Base-by-base conservation (phyloP, 106 monocot species). In the Dendrobium officinale region DNA sequence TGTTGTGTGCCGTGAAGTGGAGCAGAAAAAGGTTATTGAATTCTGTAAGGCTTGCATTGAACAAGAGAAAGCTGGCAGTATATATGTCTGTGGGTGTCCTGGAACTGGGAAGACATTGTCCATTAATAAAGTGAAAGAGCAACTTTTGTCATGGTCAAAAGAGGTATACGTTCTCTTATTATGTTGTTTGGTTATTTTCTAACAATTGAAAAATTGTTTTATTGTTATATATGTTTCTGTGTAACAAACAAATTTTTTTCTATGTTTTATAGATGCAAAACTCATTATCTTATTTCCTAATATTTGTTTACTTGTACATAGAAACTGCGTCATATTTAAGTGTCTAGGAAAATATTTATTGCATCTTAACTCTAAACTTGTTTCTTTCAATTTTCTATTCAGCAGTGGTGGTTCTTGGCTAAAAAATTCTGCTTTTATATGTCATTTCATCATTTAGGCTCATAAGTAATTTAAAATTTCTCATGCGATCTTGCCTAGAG, bases 61-160 rank as follows among this genome's bases (percentile, higher is more conserved):
- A 72, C 77, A 88, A 56, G 85, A 90, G 68, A 89, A 81, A 81
- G 84, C 91, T 10, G 94, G 87, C 9, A 92, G 94, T 67, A 47
- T 98, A 18, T 98, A 98, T 72, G 92, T 93, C 4, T 98, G 98
- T 73, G 98, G 98, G 55, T 98, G 92, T 67, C 98, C 98, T 29
- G 98, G 98, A 51, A 98, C 97, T 75, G 97, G 97, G 42, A 98
- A 98, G 72, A 92, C 97, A 6, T 77, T 98, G 75, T 92, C 91
- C 9, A 86, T 98, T 20, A 75, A 82, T 17, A 88, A 79, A 77
- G 86, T 91, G 27, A 89, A 87, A 47, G 79, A 88, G 41, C 81
- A 79, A n/a, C 78, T 98, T 47, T 26, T 73, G 13, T 29, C 27
- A 7, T 95, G 98, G 98, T 83, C 94, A 77, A 77, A 87, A 79